Percentiles rank a stretch among this genome's conserved stretches.
Conservation (phyloP, 1,284 basidiomycete genomes). For the Coniophora puteana region DNA sequence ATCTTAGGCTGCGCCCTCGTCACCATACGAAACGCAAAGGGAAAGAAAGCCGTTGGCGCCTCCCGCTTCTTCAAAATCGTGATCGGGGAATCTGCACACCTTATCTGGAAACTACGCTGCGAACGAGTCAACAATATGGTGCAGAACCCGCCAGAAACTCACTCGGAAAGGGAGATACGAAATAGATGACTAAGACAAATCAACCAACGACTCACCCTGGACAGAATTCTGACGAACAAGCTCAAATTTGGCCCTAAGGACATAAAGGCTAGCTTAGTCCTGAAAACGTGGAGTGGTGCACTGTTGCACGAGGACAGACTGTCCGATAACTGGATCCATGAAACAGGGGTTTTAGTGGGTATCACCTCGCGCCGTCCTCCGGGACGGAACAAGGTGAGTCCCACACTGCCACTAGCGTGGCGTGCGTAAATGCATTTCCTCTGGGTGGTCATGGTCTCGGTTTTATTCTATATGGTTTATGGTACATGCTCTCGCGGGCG, state of each 20-base stretch:
- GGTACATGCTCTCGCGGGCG: too few relatives aligned
- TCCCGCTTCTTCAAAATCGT: conserved; percentile 11
- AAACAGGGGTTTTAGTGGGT: conserved; percentile 11
- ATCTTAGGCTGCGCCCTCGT: conserved; percentile 4
- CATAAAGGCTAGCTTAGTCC: background rate
- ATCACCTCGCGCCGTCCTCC: conserved; percentile 2
- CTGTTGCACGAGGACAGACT: conserved; percentile 1
- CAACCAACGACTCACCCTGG: background rate
- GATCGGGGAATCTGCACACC: conserved; percentile 14
- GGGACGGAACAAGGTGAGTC: conserved; percentile 34
- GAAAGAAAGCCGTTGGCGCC: conserved; percentile 3
- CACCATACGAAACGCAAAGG: background rate
- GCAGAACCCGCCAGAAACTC: background rate
- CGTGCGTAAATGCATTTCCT: conserved; percentile 1
- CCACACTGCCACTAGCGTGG: conserved; percentile 6
- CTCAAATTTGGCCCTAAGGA: background rate
- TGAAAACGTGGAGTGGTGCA: conserved; percentile 1
- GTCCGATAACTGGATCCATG: conserved; percentile 3
- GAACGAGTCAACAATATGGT: conserved; percentile 5
- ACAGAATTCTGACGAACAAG: background rate
- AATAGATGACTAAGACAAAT: conserved; percentile 5
- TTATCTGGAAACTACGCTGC: conserved; percentile 16
- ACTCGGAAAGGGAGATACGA: background rate
- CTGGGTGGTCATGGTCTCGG: background rate
- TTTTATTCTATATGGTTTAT: conserved; percentile 37